A percentile compares a stretch with the other conserved stretches of the same genome.
phyloP scores from a whole-genome alignment of 2,329 filamentous ascomycete species.

The Botryotinia globosa region DNA sequence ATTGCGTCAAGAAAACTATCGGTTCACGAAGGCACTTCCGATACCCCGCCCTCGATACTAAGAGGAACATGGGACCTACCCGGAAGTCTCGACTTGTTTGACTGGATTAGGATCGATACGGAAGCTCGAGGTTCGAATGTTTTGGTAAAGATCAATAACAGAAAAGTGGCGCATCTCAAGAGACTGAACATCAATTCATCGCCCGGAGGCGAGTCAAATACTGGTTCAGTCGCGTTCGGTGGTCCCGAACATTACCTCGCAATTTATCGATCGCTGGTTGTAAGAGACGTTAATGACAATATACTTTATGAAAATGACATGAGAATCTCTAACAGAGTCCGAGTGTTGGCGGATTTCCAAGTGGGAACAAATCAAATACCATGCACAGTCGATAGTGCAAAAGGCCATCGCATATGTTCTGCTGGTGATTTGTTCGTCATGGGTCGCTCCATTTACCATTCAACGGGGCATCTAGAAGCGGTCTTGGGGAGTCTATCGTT shows the following conservation, averaged over 20 bases:
- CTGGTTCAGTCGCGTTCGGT: constrained; percentile 1
- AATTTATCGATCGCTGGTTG: constrained; percentile 9
- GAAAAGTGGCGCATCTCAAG: neutral
- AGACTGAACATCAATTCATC: neutral
- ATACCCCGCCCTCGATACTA: neutral
- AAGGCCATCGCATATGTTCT: constrained; percentile 4
- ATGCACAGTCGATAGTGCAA: constrained; percentile 13
- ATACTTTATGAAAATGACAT: constrained; percentile 5
- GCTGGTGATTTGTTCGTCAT: constrained; percentile 4
- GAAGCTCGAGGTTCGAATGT: constrained; percentile 6
- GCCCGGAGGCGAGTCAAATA: neutral
- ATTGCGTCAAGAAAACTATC: neutral
- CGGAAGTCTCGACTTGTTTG: constrained; percentile 1
- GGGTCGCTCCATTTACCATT: constrained; percentile 11
- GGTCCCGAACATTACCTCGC: constrained; percentile 9
- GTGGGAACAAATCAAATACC: constrained; percentile 11
- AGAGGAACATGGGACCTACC: neutral
- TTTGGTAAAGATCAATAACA: constrained; percentile 2
- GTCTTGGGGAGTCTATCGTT: constrained; percentile 1
- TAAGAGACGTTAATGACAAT: neutral
- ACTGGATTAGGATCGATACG: constrained; percentile 2
- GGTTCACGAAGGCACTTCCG: neutral
- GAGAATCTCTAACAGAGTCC: neutral
- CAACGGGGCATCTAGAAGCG: neutral
- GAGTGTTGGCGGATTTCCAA: constrained; percentile 1